Evolutionary conservation across 139 green algal species (phyloP).

Genomic region (Chara braunii): DNA sequence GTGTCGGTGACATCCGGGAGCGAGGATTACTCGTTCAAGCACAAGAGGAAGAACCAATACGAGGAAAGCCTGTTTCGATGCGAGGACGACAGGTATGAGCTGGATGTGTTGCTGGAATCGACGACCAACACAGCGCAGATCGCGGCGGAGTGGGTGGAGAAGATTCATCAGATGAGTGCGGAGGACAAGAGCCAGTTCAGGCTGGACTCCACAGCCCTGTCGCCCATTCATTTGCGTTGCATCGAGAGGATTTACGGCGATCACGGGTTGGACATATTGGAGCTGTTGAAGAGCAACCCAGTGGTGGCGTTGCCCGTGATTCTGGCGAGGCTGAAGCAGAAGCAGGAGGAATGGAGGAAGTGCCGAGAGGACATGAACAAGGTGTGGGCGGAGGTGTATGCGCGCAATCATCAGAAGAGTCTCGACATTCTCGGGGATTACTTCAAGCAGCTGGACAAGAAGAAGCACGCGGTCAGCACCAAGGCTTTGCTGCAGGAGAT

Average conservation of each 20-base stretch:
- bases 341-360: conserved; percentile 79
- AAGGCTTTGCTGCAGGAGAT: conserved; percentile 85
- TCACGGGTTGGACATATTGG: conserved; percentile 52
- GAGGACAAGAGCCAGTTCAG: conserved; percentile 49
- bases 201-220: not conserved
- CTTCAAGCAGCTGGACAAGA: conserved; percentile 99
- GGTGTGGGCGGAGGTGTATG: conserved; percentile 81
- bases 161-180: conserved; percentile 50
- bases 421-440: conserved; percentile 98
- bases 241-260: conserved; percentile 83
- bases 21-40: conserved; percentile 85
- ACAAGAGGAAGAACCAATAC: conserved; percentile 99
- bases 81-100: conserved; percentile 91
- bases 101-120: conserved; percentile 90
- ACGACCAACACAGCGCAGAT: conserved; percentile 45
- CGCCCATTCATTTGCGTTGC: conserved; percentile 39
- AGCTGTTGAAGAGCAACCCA: conserved; percentile 80
- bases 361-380: conserved; percentile 51
- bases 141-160: conserved; percentile 52
- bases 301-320: conserved; percentile 76
- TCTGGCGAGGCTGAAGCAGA: conserved; percentile 78
- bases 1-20: conserved; percentile 90
- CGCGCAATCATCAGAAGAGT: conserved; percentile 94
- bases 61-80: conserved; percentile 81
- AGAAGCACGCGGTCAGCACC: conserved; percentile 70